These are phyloP conservation scores for Nigrospora osmanthi DNA, from an alignment of 2,329 filamentous ascomycete species.

Conservation along the genomic window DNA sequence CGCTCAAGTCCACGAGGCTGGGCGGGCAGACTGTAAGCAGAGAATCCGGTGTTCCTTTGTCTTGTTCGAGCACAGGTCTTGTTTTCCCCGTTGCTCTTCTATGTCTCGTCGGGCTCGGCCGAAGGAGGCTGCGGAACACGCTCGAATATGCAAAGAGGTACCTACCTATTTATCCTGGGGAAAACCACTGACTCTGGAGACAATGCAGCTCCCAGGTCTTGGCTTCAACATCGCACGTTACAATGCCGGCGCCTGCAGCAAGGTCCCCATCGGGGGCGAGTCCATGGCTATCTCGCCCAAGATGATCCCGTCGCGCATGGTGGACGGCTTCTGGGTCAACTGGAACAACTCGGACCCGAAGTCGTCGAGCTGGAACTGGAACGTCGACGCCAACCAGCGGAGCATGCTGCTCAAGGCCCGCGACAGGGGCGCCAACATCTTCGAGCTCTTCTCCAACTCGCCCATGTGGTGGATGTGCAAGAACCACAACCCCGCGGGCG, in stretches of 20 bases:
- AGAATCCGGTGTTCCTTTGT: no score
- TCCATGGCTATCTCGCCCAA: constrained; percentile 27
- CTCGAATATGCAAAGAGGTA: no score
- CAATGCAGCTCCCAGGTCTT: constrained; percentile 23
- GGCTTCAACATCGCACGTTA: constrained; percentile 34
- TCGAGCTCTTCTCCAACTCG: constrained; percentile 38
- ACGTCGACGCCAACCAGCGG: constrained; percentile 29
- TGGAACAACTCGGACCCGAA: constrained; percentile 24
- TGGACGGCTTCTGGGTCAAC: constrained; percentile 32
- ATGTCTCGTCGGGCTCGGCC: no score
- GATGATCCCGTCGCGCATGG: constrained; percentile 27
- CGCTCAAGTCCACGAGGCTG: constrained; percentile 19
- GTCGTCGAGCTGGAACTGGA: constrained; percentile 31
- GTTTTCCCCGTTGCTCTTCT: no score
- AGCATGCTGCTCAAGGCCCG: constrained; percentile 28
- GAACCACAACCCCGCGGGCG: constrained; percentile 33
- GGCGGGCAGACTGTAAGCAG: constrained; percentile 10
- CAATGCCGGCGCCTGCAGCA: constrained; percentile 32
- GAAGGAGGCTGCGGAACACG: no score
- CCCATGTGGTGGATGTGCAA: constrained; percentile 37
- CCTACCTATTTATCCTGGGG: no score
- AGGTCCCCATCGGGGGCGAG: constrained; percentile 22
- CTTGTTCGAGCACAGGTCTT: no score
- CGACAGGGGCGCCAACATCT: constrained; percentile 23
- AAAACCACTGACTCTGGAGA: no score